A percentile compares a stretch with the other conserved stretches of the same genome.
Evolutionary conservation across 164 flowering plant species (phyloP).

Genomic region (Stephania yunnanensis): DNA sequence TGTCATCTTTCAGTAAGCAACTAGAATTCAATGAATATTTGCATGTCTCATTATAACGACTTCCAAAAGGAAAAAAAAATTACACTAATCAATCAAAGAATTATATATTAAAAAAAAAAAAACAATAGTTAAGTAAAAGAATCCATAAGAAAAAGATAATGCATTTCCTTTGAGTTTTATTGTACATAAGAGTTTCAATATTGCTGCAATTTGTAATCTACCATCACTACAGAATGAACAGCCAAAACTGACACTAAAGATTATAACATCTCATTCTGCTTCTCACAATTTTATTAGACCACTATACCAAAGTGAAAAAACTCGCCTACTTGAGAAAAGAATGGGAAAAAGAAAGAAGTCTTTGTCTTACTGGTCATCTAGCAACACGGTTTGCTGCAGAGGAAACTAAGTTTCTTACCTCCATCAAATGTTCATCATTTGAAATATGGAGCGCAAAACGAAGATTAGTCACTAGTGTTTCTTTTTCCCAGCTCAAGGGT

Average conservation of each 20-base stretch:
- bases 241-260: slow-evolving; percentile 17
- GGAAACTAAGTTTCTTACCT: slow-evolving; percentile 69
- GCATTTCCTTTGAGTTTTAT: slow-evolving; percentile 27
- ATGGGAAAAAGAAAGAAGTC: slow-evolving; percentile 8
- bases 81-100: neutral
- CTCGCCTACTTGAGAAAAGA: slow-evolving; percentile 12
- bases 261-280: slow-evolving; percentile 20
- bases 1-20: neutral
- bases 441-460: slow-evolving; percentile 77
- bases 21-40: neutral
- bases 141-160: slow-evolving; percentile 10
- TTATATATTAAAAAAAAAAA: neutral
- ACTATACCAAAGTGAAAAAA: slow-evolving; percentile 8
- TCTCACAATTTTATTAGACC: slow-evolving; percentile 26
- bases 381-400: slow-evolving; percentile 29
- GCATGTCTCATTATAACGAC: too few species aligned
- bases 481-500: slow-evolving; percentile 93
- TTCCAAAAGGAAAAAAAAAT: too few species aligned
- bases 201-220: slow-evolving; percentile 11
- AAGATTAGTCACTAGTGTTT: slow-evolving; percentile 73
- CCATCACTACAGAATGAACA: slow-evolving; percentile 18
- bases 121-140: neutral
- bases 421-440: slow-evolving; percentile 88
- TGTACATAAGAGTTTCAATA: slow-evolving; percentile 25
- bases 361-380: slow-evolving; percentile 18